A percentile compares a stretch with the other conserved stretches of the same genome.
These are phyloP conservation scores for Carallia brachiata DNA, from an alignment of 345 rosid species.

Conservation along the genomic window DNA sequence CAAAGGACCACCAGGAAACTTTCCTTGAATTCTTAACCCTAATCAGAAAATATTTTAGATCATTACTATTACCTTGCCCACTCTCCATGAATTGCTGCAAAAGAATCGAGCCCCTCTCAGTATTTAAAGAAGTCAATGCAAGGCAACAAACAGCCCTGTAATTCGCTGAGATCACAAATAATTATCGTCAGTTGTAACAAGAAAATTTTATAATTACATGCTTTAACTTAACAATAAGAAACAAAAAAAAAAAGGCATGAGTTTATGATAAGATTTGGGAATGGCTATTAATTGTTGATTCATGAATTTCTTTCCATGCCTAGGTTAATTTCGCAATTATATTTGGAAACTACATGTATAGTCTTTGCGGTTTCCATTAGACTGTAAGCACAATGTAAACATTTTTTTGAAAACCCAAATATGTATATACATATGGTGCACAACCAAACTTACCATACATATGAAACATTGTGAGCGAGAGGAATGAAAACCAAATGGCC, in stretches of 20 bases:
- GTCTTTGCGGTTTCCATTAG: background rate
- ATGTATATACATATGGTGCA: too few relatives aligned
- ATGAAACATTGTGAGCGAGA: slow-evolving; percentile 76
- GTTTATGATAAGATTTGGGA: background rate
- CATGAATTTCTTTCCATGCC: background rate
- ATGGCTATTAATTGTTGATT: background rate
- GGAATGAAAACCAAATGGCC: slow-evolving; percentile 79
- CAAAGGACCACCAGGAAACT: background rate
- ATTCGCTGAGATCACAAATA: slow-evolving; percentile 52
- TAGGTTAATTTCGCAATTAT: background rate
- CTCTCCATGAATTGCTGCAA: slow-evolving; percentile 62
- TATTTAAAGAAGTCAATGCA: slow-evolving; percentile 71
- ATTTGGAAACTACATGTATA: background rate
- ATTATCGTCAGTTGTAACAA: background rate
- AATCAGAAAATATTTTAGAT: background rate
- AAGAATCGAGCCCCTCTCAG: slow-evolving; percentile 71
- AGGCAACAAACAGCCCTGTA: slow-evolving; percentile 90
- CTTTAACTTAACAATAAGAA: background rate
- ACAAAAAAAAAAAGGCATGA: background rate
- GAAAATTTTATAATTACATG: background rate
- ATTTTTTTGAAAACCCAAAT: too few relatives aligned
- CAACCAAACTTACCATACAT: slow-evolving; percentile 74
- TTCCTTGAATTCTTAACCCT: background rate
- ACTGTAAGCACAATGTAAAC: too few relatives aligned
- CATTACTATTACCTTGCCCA: slow-evolving; percentile 55